Conservation (phyloP, 805 yeast genomes). For the Starmerella bacillaris region DNA sequence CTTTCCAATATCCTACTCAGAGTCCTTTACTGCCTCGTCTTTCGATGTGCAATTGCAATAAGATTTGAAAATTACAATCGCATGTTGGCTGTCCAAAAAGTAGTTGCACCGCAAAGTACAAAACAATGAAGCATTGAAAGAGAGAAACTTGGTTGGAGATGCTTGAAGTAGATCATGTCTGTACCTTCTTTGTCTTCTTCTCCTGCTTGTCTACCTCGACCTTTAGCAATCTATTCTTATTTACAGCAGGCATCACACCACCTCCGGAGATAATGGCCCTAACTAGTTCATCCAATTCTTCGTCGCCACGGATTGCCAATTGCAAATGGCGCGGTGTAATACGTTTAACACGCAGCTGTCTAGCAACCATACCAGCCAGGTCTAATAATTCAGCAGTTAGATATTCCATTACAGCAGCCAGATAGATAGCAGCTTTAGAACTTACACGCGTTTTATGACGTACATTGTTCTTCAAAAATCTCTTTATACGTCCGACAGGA, state of each 20-base stretch:
- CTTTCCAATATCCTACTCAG: too few relatives aligned
- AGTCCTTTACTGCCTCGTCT: too few relatives aligned
- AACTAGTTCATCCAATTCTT: constrained; percentile 87
- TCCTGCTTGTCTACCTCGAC: constrained; percentile 18
- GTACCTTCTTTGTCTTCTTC: constrained; percentile 24
- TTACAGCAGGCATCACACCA: constrained; percentile 97
- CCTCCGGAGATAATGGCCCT: constrained; percentile 95
- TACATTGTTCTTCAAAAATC: constrained; percentile 90
- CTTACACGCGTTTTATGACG: constrained; percentile 72
- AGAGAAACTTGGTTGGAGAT: too few relatives aligned
- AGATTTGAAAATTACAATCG: too few relatives aligned
- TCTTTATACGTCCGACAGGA: constrained; percentile 99
- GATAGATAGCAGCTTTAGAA: constrained; percentile 95
- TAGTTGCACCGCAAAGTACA: too few relatives aligned
- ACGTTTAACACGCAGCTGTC: constrained; percentile 98
- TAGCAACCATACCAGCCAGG: constrained; percentile 97
- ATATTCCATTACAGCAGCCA: constrained; percentile 92
- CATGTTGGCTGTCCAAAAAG: too few relatives aligned
- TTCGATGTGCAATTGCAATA: too few relatives aligned
- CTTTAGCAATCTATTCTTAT: constrained; percentile 77
- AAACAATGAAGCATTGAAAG: too few relatives aligned
- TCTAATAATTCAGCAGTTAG: constrained; percentile 95
- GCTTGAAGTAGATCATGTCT: constrained; percentile 3
- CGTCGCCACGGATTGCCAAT: constrained; percentile 97
- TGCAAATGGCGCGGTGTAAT: constrained; percentile 97